A percentile compares a stretch with the other conserved stretches of the same genome.
phyloP scores from a whole-genome alignment of 129 eudicot genomes.

The Rutidosis leptorrhynchoides region DNA sequence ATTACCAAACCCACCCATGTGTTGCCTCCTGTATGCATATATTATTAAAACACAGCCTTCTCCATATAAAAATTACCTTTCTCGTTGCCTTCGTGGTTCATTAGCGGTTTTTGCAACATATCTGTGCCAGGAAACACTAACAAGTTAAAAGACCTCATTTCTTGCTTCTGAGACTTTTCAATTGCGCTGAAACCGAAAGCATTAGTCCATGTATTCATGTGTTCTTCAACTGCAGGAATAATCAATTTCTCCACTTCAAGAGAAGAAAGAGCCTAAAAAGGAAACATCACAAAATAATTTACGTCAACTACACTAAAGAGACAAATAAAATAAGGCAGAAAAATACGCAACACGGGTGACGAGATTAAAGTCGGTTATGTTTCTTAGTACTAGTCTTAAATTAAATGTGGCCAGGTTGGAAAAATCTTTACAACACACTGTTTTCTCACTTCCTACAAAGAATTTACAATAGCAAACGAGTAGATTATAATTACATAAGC shows the following conservation, averaged over 20 bases:
- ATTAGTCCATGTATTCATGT: constrained; percentile 73
- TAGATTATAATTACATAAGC: background rate
- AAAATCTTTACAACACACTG: background rate
- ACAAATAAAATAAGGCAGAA: background rate
- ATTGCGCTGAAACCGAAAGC: constrained; percentile 58
- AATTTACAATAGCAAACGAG: background rate
- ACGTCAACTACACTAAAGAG: background rate
- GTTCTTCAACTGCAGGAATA: constrained; percentile 87
- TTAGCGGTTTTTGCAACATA: constrained; percentile 63
- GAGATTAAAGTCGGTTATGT: too few species aligned
- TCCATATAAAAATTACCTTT: constrained; percentile 17
- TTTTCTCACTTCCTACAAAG: background rate
- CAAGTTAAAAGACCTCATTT: constrained; percentile 64
- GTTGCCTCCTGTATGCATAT: constrained; percentile 7
- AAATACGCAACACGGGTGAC: background rate
- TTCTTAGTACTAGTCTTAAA: background rate
- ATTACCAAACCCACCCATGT: constrained; percentile 10
- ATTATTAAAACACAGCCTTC: background rate
- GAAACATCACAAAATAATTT: constrained; percentile 4
- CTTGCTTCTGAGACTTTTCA: constrained; percentile 49
- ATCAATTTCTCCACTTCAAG: constrained; percentile 70
- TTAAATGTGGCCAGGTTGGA: background rate
- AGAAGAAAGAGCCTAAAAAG: constrained; percentile 58
- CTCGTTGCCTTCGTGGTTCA: constrained; percentile 33
- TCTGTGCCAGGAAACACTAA: constrained; percentile 92